Base-by-base conservation (phyloP, 2,329 filamentous ascomycete species). In the Neofusicoccum cordaticola region DNA sequence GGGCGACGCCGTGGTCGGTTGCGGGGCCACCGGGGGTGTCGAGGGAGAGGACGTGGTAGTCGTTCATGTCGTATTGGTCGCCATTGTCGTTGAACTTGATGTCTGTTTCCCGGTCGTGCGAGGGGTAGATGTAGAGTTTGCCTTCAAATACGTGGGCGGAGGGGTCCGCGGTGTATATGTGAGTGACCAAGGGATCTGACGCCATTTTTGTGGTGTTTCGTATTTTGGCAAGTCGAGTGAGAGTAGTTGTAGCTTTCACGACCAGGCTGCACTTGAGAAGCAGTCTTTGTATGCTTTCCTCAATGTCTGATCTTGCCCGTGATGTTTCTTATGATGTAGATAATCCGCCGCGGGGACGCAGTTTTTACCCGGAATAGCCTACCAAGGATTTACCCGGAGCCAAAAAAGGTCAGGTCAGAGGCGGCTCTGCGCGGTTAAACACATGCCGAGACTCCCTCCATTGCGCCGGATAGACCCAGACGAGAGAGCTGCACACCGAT, bases 1-100 rank as follows among this genome's bases (percentile, higher is more conserved):
- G 84, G 13, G 84, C 89, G 56, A 90, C 82, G 71, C 90, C 90
- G 78, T 93, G 90, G 79, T 93, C 90, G 19, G 83, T 88, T 2
- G 92, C 88, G 17, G 82, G 80, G 0, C 81, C 80, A 66, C 82
- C 83, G 27, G 86, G 79, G 1, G 83, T 80, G 63, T 86, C 83
- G 65, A 85, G 79, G 68, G 85, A 88, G 77, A 93, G 88, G 74
- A 93, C 90, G 77, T 93, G 90, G 82, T 93, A 93, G 80, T 93
- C 90, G 64, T 80, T 83, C 90, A 93, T 93, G 80, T 92, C 90
- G 75, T 92, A 93, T 75, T 93, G 90, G 79, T 92, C 90, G 73
- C 90, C 90, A 83, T 92, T 92, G 82, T 93, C 90, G 80, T 93
- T 93, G 82, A 90, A 88, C 65, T 84, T 65, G 75, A 92, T 90